phyloP scores from a whole-genome alignment of 2,329 filamentous ascomycete genomes.

The Fusarium ramigenum region DNA sequence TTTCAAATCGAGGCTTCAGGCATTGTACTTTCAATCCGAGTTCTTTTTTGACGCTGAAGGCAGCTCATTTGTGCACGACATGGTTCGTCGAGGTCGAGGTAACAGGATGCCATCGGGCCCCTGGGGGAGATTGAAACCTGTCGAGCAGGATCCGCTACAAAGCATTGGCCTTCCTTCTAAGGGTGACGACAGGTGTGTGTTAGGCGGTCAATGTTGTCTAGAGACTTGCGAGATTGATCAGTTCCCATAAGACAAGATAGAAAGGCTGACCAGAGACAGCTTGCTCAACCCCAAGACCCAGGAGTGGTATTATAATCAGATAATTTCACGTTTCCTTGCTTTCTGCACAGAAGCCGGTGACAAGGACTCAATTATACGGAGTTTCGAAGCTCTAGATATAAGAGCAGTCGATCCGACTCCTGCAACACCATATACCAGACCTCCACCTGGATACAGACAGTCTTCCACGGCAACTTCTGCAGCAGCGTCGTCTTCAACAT shows the following conservation, averaged over 20 bases:
- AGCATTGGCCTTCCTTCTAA: slow-evolving; percentile 88
- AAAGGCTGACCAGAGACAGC: slow-evolving; percentile 52
- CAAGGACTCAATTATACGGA: slow-evolving; percentile 76
- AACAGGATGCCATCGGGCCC: slow-evolving; percentile 57
- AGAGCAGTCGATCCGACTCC: slow-evolving; percentile 20
- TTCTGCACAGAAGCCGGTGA: slow-evolving; percentile 82
- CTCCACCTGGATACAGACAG: slow-evolving; percentile 7
- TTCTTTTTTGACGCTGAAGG: neutral
- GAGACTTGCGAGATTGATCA: neutral
- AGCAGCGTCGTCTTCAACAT: neutral
- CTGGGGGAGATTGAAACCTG: slow-evolving; percentile 78
- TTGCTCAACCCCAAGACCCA: slow-evolving; percentile 80
- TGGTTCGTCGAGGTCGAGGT: slow-evolving; percentile 47
- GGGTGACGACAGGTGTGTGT: slow-evolving; percentile 79
- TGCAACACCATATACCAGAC: slow-evolving; percentile 15
- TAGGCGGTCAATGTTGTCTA: neutral
- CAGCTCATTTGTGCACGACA: slow-evolving; percentile 20
- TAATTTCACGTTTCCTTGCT: slow-evolving; percentile 87
- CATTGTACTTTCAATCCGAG: neutral
- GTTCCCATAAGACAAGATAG: neutral
- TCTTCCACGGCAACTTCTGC: neutral
- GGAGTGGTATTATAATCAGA: slow-evolving; percentile 85
- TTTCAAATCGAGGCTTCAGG: neutral
- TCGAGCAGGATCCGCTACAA: slow-evolving; percentile 80
- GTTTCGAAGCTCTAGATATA: slow-evolving; percentile 72